Conservation (phyloP, 805 yeast genomes). For the Sugiyamaella smithiae region DNA sequence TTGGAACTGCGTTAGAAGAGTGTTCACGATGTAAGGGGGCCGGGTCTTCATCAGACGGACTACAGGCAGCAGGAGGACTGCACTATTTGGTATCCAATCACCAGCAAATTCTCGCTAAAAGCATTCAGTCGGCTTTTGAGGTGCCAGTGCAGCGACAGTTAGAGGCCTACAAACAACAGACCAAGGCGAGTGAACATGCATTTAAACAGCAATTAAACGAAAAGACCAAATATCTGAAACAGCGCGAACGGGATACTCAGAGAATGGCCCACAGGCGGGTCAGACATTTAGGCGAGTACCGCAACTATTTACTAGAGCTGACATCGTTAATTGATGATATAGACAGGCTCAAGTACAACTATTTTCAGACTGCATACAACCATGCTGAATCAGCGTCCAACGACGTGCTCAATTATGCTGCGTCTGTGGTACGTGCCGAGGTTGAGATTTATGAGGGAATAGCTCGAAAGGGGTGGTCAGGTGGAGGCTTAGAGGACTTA, state of each 20-base stretch:
- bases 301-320: slow-evolving; percentile 61
- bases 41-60: slow-evolving; percentile 57
- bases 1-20: slow-evolving; percentile 68
- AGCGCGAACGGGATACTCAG: slow-evolving; percentile 59
- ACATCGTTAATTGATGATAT: slow-evolving; percentile 77
- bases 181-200: slow-evolving; percentile 46
- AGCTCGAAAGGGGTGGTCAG: slow-evolving; percentile 82
- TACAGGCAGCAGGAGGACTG: slow-evolving; percentile 70
- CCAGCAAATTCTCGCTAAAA: slow-evolving; percentile 62
- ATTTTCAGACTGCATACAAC: slow-evolving; percentile 61
- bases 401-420: slow-evolving; percentile 51
- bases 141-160: slow-evolving; percentile 49
- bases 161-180: slow-evolving; percentile 43
- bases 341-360: slow-evolving; percentile 70
- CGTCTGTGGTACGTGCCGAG: slow-evolving; percentile 71
- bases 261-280: slow-evolving; percentile 57
- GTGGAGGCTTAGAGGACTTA: slow-evolving; percentile 77
- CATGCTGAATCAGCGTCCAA: slow-evolving; percentile 62
- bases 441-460: slow-evolving; percentile 77
- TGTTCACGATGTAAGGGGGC: slow-evolving; percentile 63
- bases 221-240: slow-evolving; percentile 51
- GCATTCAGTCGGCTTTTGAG: slow-evolving; percentile 54
- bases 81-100: slow-evolving; percentile 76
- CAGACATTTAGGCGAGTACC: slow-evolving; percentile 65
- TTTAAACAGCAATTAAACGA: slow-evolving; percentile 55